Conservation (phyloP, 768 basidiomycete genomes). For the Tulasnella sp. region DNA sequence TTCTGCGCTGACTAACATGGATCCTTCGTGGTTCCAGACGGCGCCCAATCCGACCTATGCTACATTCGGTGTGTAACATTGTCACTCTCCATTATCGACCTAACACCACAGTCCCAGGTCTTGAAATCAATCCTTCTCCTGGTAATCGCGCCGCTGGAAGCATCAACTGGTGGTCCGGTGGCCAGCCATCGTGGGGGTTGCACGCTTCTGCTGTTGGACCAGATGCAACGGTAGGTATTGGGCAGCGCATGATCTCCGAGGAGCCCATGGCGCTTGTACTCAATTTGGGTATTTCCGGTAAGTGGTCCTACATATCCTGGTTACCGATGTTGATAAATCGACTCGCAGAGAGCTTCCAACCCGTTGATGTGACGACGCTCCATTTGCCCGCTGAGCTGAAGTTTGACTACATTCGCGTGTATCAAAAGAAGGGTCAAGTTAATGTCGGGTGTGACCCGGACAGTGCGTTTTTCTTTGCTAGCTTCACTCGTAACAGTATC, state of each 20-base stretch:
- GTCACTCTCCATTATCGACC: neutral
- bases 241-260: conserved; percentile 27
- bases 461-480: neutral
- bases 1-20: conserved; percentile 36
- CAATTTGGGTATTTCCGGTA: conserved; percentile 16
- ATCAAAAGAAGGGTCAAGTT: conserved; percentile 44
- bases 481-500: neutral
- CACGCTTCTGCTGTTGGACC: conserved; percentile 24
- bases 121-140: conserved; percentile 30
- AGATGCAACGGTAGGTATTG: conserved; percentile 23
- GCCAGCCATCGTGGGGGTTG: conserved; percentile 24
- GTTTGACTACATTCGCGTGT: conserved; percentile 73
- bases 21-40: conserved; percentile 27
- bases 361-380: conserved; percentile 42
- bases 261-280: conserved; percentile 29
- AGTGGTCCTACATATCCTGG: conserved; percentile 40
- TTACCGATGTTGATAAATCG: conserved; percentile 27
- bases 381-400: conserved; percentile 57
- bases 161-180: conserved; percentile 26
- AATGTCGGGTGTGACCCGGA: conserved; percentile 58
- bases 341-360: conserved; percentile 50
- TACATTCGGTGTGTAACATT: conserved; percentile 22
- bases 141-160: conserved; percentile 24
- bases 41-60: conserved; percentile 22
- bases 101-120: conserved; percentile 26